These are phyloP conservation scores for Gossypium schwendimanii DNA, from an alignment of 441 rosid genomes.

Conservation along the genomic window DNA sequence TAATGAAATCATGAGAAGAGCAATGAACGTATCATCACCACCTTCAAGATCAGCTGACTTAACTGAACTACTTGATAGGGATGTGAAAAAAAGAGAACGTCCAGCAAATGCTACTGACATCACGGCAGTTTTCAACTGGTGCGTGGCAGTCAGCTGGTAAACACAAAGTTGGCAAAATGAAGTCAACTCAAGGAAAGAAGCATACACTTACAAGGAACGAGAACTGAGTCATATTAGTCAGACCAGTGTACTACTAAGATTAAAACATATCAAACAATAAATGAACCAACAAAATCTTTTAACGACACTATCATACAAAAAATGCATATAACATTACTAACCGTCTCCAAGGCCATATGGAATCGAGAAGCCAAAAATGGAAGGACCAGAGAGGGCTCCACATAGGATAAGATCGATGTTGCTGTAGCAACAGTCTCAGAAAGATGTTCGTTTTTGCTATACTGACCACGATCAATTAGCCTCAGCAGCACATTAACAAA, in stretches of 20 bases:
- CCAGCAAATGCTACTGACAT: conserved; percentile 97
- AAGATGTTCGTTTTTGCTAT: conserved; percentile 97
- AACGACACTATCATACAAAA: conserved; percentile 7
- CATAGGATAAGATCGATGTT: conserved; percentile 86
- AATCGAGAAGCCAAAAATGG: conserved; percentile 90
- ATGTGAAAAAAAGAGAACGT: conserved; percentile 78
- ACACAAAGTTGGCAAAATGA: conserved; percentile 33
- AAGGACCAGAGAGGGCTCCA: conserved; percentile 95
- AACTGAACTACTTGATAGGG: conserved; percentile 44
- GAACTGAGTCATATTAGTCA: background rate
- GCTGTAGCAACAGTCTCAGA: conserved; percentile 98
- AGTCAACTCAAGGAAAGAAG: conserved; percentile 29
- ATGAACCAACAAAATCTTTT: conserved; percentile 4
- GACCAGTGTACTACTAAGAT: background rate
- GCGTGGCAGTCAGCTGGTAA: conserved; percentile 99
- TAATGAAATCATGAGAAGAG: conserved; percentile 74
- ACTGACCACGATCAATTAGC: conserved; percentile 96
- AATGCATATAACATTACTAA: conserved; percentile 42
- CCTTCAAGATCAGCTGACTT: conserved; percentile 50
- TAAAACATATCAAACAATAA: background rate
- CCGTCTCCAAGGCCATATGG: conserved; percentile 99
- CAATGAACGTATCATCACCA: conserved; percentile 43
- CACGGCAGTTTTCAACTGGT: conserved; percentile 96
- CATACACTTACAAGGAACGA: conserved; percentile 14
- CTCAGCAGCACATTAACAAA: conserved; percentile 73